phyloP scores from a whole-genome alignment of 75 land plant genomes.

The Selaginella moellendorffii region DNA sequence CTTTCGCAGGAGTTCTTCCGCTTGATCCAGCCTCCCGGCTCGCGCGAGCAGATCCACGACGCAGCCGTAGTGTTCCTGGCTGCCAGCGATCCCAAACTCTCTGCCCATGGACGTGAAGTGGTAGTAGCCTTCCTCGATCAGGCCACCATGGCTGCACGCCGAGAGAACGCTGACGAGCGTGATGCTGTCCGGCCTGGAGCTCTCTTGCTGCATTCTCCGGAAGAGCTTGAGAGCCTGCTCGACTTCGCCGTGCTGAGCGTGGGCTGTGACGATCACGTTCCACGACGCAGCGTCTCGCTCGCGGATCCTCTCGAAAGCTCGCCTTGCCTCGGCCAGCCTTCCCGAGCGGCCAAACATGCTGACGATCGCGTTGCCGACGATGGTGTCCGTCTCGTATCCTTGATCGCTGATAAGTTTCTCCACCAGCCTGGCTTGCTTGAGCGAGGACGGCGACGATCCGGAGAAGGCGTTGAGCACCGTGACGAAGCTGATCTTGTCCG shows the following conservation, averaged over 20 bases:
- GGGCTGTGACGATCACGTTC: conserved; percentile 26
- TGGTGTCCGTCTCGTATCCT: neutral
- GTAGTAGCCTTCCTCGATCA: neutral
- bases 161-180: conserved; percentile 33
- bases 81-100: neutral
- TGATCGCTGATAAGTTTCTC: neutral
- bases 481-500: neutral
- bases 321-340: conserved; percentile 18
- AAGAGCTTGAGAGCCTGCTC: conserved; percentile 17
- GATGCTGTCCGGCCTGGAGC: conserved; percentile 26
- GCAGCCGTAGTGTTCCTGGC: neutral
- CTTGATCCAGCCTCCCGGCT: neutral
- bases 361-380: neutral
- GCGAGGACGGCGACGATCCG: too few species aligned
- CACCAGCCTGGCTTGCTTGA: neutral
- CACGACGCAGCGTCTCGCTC: conserved; percentile 20
- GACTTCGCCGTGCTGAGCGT: conserved; percentile 22
- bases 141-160: conserved; percentile 30
- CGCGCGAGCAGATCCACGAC: neutral
- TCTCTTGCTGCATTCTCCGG: conserved; percentile 29
- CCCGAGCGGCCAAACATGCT: conserved; percentile 11
- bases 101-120: neutral
- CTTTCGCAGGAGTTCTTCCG: neutral
- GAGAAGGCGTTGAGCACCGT: neutral
- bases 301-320: conserved; percentile 15